Evolutionary conservation across 2,329 filamentous ascomycete genomes (phyloP), one percentile per base, ranked within the genome.

Genomic region (Mycosphaerella arachidis): DNA sequence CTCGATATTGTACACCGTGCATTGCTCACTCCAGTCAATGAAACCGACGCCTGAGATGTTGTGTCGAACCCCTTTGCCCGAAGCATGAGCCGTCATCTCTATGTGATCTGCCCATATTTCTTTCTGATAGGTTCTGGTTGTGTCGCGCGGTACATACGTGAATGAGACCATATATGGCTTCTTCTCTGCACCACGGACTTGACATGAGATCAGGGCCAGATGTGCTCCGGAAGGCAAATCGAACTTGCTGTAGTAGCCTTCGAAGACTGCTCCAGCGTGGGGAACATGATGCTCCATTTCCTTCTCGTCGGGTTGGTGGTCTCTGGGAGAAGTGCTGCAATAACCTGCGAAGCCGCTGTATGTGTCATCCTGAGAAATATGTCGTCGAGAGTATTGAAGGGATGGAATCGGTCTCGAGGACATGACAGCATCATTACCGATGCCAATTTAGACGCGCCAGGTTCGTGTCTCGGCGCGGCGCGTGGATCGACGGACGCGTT

Each of bases 161-260:
- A 82, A 79, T 7, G 79, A 80, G 12, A 82, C 68, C 72, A 78
- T 78, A 64, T 81, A 73, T 8, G 73, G 72, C 46, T 64, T 64
- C 3, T 71, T 70, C 33, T 72, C 68, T 4, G 78, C 78, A n/a
- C 71, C 68, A n/a, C 73, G 75, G 16, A 81, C 76, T 45, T 73
- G 75, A 68, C 76, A 81, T 29, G 81, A 74, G 48, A 82, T 77
- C 9, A 81, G 62, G 16, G 77, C 75, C 7, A 82, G 71, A 58
- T 79, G 76, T 4, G 74, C 73, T 60, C 78, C 78, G 3, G 76
- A 78, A 16, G 75, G 74, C 6, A 81, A 73, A 55, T 74, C 71
- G 67, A 82, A 81, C 63, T 81, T 80, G 61, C 77, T 78, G 69
- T 82, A 82, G 69, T 75, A 81, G 37, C 79, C 56, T 68, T 82